Conservation (phyloP, 257 asterid genomes). For the Nyctanthes arbortristis region DNA sequence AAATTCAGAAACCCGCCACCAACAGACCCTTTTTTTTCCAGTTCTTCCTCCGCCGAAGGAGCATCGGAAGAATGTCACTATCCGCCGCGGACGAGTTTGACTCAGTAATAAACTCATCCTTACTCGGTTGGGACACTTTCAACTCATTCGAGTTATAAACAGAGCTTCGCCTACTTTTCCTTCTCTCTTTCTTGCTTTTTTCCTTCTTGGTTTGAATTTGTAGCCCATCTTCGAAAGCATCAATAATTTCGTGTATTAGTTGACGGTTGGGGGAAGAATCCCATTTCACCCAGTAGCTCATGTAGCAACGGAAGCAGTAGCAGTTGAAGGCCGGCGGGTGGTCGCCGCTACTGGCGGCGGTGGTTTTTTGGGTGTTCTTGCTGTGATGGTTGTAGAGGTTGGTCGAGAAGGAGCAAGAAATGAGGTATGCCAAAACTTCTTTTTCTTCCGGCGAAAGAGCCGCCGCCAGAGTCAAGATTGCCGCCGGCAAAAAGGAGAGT, state of each 20-base stretch:
- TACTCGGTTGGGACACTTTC: conserved; percentile 28
- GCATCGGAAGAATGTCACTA: conserved; percentile 1
- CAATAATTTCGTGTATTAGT: conserved; percentile 64
- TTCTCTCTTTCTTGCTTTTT: conserved; percentile 39
- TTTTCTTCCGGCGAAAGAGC: conserved; percentile 57
- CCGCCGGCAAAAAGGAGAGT: conserved; percentile 59
- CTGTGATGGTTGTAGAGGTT: conserved; percentile 29
- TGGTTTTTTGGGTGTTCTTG: conserved; percentile 19
- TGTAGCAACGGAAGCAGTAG: conserved; percentile 71
- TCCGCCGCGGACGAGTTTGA: conserved; percentile 31
- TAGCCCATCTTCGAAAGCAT: conserved; percentile 60
- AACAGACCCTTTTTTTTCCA: conserved; percentile 51
- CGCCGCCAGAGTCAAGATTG: conserved; percentile 47
- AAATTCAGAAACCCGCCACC: conserved; percentile 58
- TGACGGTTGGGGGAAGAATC: conserved; percentile 71
- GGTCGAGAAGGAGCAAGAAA: conserved; percentile 49
- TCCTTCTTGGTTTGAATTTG: conserved; percentile 35
- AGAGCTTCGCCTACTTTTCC: conserved; percentile 38
- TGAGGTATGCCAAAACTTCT: conserved; percentile 63
- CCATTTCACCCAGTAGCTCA: conserved; percentile 74
- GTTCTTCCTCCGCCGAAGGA: conserved; percentile 29
- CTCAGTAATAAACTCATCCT: conserved; percentile 29
- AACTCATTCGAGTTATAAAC: conserved; percentile 25
- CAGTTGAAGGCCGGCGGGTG: conserved; percentile 61
- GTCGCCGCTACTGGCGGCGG: conserved; percentile 27